Evolutionary conservation across 306 rosid species (phyloP).

Genomic region (Prosopis cineraria): DNA sequence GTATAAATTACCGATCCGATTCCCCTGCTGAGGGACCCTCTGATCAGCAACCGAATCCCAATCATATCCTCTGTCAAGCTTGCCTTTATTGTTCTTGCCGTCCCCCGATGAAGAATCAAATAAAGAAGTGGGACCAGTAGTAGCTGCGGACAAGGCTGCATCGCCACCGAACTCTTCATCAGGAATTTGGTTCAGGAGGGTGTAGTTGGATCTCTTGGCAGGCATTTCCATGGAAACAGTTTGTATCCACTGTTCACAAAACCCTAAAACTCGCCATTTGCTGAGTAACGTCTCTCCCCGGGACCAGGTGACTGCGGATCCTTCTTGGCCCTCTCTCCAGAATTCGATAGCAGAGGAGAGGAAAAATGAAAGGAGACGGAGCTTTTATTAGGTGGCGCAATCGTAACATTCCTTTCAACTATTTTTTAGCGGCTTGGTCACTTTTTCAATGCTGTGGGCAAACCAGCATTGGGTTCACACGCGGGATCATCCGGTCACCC

Average conservation of each 20-base stretch:
- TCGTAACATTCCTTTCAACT: conserved; percentile 36
- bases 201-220: conserved; percentile 83
- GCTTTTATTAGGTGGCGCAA: conserved; percentile 46
- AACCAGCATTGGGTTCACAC: conserved; percentile 15
- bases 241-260: conserved; percentile 38
- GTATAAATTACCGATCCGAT: conserved; percentile 77
- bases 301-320: conserved; percentile 26
- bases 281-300: conserved; percentile 27
- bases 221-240: conserved; percentile 78
- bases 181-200: conserved; percentile 74
- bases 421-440: background rate
- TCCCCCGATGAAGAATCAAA: conserved; percentile 65
- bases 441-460: conserved; percentile 9
- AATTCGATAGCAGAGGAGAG: conserved; percentile 51
- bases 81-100: conserved; percentile 54
- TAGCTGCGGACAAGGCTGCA: conserved; percentile 27
- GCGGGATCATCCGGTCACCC: background rate
- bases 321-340: conserved; percentile 29
- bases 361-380: conserved; percentile 29
- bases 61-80: conserved; percentile 62
- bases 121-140: conserved; percentile 48
- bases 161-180: conserved; percentile 63
- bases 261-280: conserved; percentile 72
- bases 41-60: conserved; percentile 78
- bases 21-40: conserved; percentile 57